These are phyloP conservation scores for Nicotiana attenuata DNA, from an alignment of 257 asterid genomes.

Conservation along the genomic window DNA sequence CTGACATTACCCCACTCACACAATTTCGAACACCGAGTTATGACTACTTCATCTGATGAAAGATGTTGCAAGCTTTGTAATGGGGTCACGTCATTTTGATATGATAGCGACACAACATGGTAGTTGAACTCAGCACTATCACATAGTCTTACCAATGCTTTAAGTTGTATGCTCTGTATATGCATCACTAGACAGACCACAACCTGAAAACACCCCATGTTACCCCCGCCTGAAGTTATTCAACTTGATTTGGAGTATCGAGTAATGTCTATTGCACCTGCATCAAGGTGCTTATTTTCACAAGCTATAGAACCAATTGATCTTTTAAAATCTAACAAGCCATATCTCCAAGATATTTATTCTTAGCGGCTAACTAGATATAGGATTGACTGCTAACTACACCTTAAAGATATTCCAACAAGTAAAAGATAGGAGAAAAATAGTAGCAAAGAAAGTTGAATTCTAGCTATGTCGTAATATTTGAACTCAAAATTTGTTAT, in stretches of 20 bases:
- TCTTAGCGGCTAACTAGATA: neutral
- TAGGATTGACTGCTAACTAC: neutral
- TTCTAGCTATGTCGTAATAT: neutral
- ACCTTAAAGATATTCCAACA: neutral
- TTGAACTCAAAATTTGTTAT: neutral
- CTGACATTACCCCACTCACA: neutral
- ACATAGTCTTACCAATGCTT: neutral
- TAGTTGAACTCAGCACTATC: neutral
- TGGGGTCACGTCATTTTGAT: neutral
- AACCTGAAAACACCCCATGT: neutral
- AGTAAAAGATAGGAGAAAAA: neutral
- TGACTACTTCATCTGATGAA: neutral
- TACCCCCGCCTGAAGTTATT: neutral
- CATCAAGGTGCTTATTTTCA: constrained; percentile 1
- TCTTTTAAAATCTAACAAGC: neutral
- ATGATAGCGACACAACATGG: neutral
- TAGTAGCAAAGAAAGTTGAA: neutral
- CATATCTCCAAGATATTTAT: neutral
- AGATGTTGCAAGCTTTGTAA: neutral
- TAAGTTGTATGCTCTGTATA: neutral
- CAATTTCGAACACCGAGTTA: neutral
- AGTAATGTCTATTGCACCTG: neutral
- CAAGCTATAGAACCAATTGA: neutral
- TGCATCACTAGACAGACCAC: neutral
- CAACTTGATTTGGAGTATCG: neutral